phyloP scores from a whole-genome alignment of 164 flowering plant genomes.

The Magnolia kwangsiensis region DNA sequence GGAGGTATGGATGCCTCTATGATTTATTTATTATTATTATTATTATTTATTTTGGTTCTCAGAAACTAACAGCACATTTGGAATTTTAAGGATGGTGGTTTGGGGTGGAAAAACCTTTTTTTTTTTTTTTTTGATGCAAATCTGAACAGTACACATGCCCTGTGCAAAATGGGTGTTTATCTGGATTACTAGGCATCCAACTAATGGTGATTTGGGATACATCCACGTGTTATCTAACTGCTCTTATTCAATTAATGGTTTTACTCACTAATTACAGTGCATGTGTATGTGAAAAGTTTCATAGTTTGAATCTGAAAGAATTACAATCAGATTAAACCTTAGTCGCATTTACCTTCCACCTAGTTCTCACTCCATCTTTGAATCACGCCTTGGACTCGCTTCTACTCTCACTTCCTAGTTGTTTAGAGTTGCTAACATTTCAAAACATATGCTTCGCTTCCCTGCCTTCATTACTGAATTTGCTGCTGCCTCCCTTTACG shows the following conservation, averaged over 20 bases:
- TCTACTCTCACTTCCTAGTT: no score
- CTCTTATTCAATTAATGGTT: background rate
- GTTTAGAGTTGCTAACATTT: no score
- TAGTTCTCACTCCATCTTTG: background rate
- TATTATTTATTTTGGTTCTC: no score
- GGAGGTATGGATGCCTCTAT: conserved; percentile 57
- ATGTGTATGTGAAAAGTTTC: background rate
- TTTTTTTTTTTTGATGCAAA: no score
- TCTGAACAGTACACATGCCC: no score
- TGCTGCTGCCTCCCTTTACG: no score
- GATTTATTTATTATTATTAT: no score
- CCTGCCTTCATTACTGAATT: no score
- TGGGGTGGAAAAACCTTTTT: background rate
- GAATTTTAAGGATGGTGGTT: background rate
- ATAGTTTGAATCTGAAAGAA: background rate
- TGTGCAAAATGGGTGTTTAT: no score
- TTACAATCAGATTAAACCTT: no score
- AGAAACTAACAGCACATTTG: background rate
- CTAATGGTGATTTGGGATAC: background rate
- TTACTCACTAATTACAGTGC: background rate
- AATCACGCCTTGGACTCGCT: background rate
- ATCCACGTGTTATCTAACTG: background rate
- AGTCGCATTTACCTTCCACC: no score
- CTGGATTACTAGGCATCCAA: background rate
- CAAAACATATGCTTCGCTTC: no score